Evolutionary conservation across 2,329 filamentous ascomycete genomes (phyloP).

Genomic region (Fusarium scirpi): DNA sequence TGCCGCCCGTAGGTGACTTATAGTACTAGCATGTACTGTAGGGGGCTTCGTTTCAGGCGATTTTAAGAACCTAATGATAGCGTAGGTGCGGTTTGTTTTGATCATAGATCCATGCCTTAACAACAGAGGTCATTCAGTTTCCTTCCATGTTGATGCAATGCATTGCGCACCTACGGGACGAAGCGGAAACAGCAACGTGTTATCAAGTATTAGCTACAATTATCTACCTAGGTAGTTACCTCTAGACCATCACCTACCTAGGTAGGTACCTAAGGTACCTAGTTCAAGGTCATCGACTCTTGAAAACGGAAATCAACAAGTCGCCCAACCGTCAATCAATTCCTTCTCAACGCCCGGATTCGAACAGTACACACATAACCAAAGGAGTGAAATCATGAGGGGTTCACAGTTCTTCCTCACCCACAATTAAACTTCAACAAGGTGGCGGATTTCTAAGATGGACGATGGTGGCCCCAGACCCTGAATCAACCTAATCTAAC

Average conservation of each 20-base stretch:
- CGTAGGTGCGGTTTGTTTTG: slow-evolving; percentile 34
- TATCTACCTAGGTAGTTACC: no score
- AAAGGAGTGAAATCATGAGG: slow-evolving; percentile 7
- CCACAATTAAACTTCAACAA: slow-evolving; percentile 30
- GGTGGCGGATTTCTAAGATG: slow-evolving; percentile 37
- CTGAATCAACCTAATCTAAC: slow-evolving; percentile 6
- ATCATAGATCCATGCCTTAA: not conserved
- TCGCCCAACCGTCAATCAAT: slow-evolving; percentile 14
- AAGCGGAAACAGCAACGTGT: slow-evolving; percentile 5
- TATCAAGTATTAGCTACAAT: not conserved
- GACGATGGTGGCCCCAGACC: slow-evolving; percentile 25
- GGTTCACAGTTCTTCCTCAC: not conserved
- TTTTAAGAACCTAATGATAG: slow-evolving; percentile 9
- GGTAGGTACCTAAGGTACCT: no score
- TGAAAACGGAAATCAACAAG: slow-evolving; percentile 1
- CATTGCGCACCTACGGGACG: slow-evolving; percentile 8
- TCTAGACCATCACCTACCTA: no score
- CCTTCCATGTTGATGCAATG: slow-evolving; percentile 31
- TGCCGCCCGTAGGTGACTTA: not conserved
- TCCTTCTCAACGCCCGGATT: slow-evolving; percentile 22
- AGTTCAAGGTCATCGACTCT: not conserved
- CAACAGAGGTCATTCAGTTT: not conserved
- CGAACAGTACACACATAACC: not conserved
- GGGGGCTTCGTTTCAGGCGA: slow-evolving; percentile 39
- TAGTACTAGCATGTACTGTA: not conserved